A percentile compares a stretch with the other conserved stretches of the same genome.
Conservation (phyloP, 495 filamentous ascomycete genomes). For the Penicillium samsonianum region DNA sequence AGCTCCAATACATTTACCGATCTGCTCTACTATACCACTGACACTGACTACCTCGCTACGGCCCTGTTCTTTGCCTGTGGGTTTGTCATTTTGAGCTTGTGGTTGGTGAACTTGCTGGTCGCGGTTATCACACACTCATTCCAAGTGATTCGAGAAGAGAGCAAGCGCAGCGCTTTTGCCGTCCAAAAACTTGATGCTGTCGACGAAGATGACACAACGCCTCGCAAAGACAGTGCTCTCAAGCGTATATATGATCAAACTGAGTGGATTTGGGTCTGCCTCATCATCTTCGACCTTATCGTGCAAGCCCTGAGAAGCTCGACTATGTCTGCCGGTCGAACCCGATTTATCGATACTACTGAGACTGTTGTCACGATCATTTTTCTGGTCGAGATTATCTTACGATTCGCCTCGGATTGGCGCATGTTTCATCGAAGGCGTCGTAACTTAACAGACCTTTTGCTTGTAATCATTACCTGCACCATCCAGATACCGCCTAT, state of each 20-base stretch:
- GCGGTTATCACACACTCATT: slow-evolving; percentile 98
- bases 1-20: slow-evolving; percentile 95
- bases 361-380: slow-evolving; percentile 77
- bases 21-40: slow-evolving; percentile 86
- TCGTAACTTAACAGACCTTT: slow-evolving; percentile 77
- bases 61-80: slow-evolving; percentile 84
- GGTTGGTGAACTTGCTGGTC: slow-evolving; percentile 95
- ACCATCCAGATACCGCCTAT: slow-evolving; percentile 87
- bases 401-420: slow-evolving; percentile 79
- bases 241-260: slow-evolving; percentile 73
- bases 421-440: slow-evolving; percentile 70
- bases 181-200: slow-evolving; percentile 60
- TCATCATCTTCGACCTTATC: slow-evolving; percentile 77
- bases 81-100: slow-evolving; percentile 91
- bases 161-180: slow-evolving; percentile 89
- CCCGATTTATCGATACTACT: slow-evolving; percentile 59
- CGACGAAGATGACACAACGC: slow-evolving; percentile 37
- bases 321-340: slow-evolving; percentile 60
- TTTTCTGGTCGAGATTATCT: slow-evolving; percentile 78
- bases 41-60: slow-evolving; percentile 85
- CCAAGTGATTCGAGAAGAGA: slow-evolving; percentile 97
- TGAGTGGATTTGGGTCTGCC: slow-evolving; percentile 72
- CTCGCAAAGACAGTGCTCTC: slow-evolving; percentile 53
- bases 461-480: slow-evolving; percentile 74
- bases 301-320: slow-evolving; percentile 75